Percentiles rank a stretch among this genome's conserved stretches.
These are phyloP conservation scores for Rhizopogon salebrosus DNA, from an alignment of 768 basidiomycete species.

Conservation along the genomic window DNA sequence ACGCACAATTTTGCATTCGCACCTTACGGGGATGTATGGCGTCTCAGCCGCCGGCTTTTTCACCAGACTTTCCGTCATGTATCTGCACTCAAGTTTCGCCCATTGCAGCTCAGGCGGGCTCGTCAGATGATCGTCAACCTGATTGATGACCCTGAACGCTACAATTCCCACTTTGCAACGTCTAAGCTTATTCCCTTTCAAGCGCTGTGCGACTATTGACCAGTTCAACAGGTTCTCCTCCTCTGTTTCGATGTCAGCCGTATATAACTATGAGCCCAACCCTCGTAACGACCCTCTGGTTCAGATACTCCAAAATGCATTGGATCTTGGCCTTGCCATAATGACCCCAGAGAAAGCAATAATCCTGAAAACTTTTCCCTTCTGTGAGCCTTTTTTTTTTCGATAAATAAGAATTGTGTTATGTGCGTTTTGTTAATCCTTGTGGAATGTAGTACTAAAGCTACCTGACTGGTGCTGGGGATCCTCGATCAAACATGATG, in stretches of 20 bases:
- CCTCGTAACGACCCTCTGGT: conserved; percentile 2
- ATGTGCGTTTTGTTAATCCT: too few relatives aligned
- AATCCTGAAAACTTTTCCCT: neutral
- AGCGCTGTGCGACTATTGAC: neutral
- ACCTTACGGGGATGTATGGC: conserved; percentile 30
- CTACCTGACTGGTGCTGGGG: conserved; percentile 11
- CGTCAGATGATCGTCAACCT: conserved; percentile 29
- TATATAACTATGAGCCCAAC: neutral
- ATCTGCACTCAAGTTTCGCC: conserved; percentile 21
- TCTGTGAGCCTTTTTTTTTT: neutral
- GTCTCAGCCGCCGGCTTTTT: conserved; percentile 25
- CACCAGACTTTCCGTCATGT: conserved; percentile 20
- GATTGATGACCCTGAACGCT: conserved; percentile 26
- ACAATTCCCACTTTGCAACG: conserved; percentile 20
- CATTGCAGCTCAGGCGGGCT: conserved; percentile 24
- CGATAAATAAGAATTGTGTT: neutral
- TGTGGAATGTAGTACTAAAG: conserved; percentile 1
- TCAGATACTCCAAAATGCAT: neutral
- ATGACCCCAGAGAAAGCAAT: conserved; percentile 2
- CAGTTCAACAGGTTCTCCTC: conserved; percentile 2
- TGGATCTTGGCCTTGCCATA: neutral
- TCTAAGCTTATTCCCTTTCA: too few relatives aligned
- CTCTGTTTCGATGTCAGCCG: conserved; percentile 2
- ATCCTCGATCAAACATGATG: conserved; percentile 4
- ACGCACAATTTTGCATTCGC: conserved; percentile 19